phyloP scores from a whole-genome alignment of 192 early-diverging fungal species.

The Rhizophagus sp. region DNA sequence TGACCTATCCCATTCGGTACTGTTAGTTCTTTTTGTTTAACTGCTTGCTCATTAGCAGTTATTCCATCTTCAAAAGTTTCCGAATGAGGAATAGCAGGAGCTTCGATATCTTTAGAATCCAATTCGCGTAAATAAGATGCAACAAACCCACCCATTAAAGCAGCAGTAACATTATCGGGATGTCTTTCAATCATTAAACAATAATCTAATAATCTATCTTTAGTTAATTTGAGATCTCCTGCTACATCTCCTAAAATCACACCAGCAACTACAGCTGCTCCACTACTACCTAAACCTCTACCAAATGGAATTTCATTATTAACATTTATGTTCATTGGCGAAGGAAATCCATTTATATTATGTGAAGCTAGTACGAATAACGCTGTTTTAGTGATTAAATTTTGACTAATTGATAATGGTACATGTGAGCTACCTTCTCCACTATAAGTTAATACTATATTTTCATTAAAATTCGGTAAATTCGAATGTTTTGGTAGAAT shows the following conservation, averaged over 20 bases:
- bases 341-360: constrained; percentile 61
- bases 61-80: constrained; percentile 39
- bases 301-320: constrained; percentile 94
- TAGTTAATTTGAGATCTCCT: constrained; percentile 64
- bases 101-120: constrained; percentile 46
- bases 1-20: constrained; percentile 70
- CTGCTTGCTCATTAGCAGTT: neutral
- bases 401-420: constrained; percentile 73
- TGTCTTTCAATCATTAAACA: constrained; percentile 93
- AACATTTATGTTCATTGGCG: constrained; percentile 68
- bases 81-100: constrained; percentile 48
- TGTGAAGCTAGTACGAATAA: constrained; percentile 81
- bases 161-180: constrained; percentile 96
- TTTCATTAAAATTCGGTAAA: constrained; percentile 5
- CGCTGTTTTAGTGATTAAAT: constrained; percentile 93
- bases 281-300: constrained; percentile 95
- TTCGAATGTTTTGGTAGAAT: constrained; percentile 30
- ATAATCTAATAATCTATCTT: constrained; percentile 87
- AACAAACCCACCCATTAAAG: constrained; percentile 93
- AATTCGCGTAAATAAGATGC: constrained; percentile 77
- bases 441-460: constrained; percentile 55
- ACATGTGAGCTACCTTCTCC: constrained; percentile 76
- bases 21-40: constrained; percentile 27
- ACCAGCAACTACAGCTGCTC: constrained; percentile 94
- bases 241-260: constrained; percentile 79